Conservation (phyloP, 2,329 filamentous ascomycete species). For the Aureobasidium lini region DNA sequence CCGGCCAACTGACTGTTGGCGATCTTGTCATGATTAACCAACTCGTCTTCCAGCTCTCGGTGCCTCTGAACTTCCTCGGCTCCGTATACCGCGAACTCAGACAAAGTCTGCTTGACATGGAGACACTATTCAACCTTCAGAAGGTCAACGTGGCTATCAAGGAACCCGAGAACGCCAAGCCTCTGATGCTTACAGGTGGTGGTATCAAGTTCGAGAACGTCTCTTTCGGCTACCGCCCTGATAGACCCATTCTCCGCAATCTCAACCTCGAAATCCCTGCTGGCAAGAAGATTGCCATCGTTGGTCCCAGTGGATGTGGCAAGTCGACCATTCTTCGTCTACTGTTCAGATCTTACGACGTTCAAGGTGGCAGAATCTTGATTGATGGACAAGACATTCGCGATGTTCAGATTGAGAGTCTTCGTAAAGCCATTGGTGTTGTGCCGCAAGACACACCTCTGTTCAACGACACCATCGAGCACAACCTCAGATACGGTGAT, state of each 20-base stretch:
- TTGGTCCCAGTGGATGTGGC: conserved; percentile 90
- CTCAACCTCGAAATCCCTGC: conserved; percentile 84
- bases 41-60: conserved; percentile 93
- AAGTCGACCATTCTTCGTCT: conserved; percentile 90
- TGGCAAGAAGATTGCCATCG: conserved; percentile 91
- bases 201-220: conserved; percentile 95
- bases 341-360: conserved; percentile 91
- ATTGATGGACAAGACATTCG: conserved; percentile 92
- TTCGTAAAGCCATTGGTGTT: conserved; percentile 81
- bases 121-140: conserved; percentile 93
- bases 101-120: conserved; percentile 95
- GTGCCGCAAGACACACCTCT: conserved; percentile 95
- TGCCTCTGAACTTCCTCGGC: conserved; percentile 95
- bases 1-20: conserved; percentile 76
- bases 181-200: conserved; percentile 68
- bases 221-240: conserved; percentile 81
- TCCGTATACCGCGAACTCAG: conserved; percentile 93
- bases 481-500: conserved; percentile 91
- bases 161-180: conserved; percentile 66
- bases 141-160: conserved; percentile 87
- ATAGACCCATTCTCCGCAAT: conserved; percentile 79
- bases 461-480: conserved; percentile 92
- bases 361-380: conserved; percentile 73
- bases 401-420: conserved; percentile 70
- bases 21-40: conserved; percentile 99